These are phyloP conservation scores for Zanthoxylum bungeanum DNA, from an alignment of 345 rosid species.

Conservation along the genomic window DNA sequence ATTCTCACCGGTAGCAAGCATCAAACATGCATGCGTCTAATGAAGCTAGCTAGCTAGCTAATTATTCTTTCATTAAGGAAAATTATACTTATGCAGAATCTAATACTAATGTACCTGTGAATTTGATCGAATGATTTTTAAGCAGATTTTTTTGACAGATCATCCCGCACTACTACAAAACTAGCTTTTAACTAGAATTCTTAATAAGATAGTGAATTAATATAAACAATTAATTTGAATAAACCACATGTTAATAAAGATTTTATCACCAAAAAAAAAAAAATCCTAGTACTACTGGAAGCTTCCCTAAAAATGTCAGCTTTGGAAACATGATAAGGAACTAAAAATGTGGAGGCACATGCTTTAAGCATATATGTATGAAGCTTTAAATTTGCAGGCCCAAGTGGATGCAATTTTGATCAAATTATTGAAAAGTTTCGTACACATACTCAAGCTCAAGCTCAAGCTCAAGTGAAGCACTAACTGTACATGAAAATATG, in stretches of 20 bases:
- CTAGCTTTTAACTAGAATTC: too few species aligned
- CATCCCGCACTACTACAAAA: too few species aligned
- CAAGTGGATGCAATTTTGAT: slow-evolving; percentile 1
- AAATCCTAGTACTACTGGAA: too few species aligned
- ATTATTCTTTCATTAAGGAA: neutral
- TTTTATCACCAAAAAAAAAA: neutral
- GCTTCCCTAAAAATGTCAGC: neutral
- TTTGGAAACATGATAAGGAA: neutral
- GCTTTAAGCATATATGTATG: slow-evolving; percentile 6
- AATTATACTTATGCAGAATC: neutral
- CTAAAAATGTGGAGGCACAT: neutral
- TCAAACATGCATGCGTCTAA: neutral
- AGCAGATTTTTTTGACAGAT: neutral
- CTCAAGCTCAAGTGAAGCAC: too few species aligned
- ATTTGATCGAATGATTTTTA: too few species aligned
- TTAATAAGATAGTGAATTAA: too few species aligned
- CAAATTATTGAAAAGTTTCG: slow-evolving; percentile 6
- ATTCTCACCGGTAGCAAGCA: slow-evolving; percentile 37
- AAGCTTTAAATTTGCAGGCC: slow-evolving; percentile 8
- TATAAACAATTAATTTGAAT: too few species aligned
- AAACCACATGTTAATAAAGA: neutral
- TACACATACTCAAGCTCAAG: slow-evolving; percentile 4
- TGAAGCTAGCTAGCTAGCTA: neutral
- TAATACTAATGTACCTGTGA: too few species aligned
- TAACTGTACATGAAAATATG: slow-evolving; percentile 6